Base-by-base conservation (phyloP, 176 grass and related monocot species). In the Tillandsia leiboldiana region DNA sequence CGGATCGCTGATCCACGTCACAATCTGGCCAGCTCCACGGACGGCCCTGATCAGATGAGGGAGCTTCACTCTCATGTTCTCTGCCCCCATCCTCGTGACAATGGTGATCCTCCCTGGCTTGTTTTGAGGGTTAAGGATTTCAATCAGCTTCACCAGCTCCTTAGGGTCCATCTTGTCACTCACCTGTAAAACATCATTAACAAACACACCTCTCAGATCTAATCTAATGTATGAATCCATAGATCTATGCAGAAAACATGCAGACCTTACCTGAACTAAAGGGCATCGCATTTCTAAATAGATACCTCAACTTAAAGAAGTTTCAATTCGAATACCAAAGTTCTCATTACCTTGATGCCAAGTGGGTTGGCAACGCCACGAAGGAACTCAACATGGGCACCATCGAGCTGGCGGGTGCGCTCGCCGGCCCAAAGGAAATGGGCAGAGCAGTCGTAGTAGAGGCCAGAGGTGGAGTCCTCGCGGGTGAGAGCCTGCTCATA, bases 51-150 rank as follows among this genome's bases (percentile, higher is more conserved):
- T 96, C 63, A 91, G 76, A 73, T 87, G 92, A 67, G 92, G 88
- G 48, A 96, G 81, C 69, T 91, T 96, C 66, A 89, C 92, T 42
- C 83, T 87, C 92, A 96, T 96, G 81, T 91, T 96, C 74, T 96
- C 92, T 63, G 92, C 88, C 13, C 88, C 92, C 92, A 91, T 96
- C 70, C 92, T 91, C 7, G 80, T 67, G 63, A 96, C 85, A 58
- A 96, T 72, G 33, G 88, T 91, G 65, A 96, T 87, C 80, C 92
- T 91, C 65, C 92, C 92, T 12, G 92, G 82, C 64, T 83, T 87
- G 61, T 96, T 96, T 18, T 85, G 63, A 2, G 86, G 92, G 64
- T 96, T 96, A 75, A 96, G 81, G 64, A 84, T 89, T 83, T 96
- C 92, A 78, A 91, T 87, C 78, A 96, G 77, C 64, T 80, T 81